Percentiles rank a stretch among this genome's conserved stretches.
These are phyloP conservation scores for Plectosphaerella sp. DNA, from an alignment of 2,329 filamentous ascomycete species.

Conservation along the genomic window DNA sequence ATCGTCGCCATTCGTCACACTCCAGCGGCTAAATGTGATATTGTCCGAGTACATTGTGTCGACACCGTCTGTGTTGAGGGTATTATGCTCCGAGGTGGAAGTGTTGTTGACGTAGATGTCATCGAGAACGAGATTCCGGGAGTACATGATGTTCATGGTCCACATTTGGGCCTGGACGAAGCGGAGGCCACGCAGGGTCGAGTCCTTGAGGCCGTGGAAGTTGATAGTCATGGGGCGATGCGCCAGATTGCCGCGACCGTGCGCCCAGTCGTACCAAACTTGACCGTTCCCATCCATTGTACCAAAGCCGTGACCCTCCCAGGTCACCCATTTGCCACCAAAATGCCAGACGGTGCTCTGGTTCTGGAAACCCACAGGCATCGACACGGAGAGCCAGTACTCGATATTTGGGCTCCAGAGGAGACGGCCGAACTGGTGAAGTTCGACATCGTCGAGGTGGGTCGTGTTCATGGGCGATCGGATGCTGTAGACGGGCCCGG, in stretches of 20 bases:
- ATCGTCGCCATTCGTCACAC: slow-evolving; percentile 48
- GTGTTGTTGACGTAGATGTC: slow-evolving; percentile 51
- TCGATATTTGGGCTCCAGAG: slow-evolving; percentile 39
- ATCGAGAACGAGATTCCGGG: slow-evolving; percentile 38
- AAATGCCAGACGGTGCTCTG: slow-evolving; percentile 50
- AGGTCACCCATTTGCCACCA: slow-evolving; percentile 45
- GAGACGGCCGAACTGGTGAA: slow-evolving; percentile 34
- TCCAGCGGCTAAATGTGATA: slow-evolving; percentile 46
- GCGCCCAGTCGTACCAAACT: slow-evolving; percentile 51
- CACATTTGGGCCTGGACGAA: slow-evolving; percentile 59
- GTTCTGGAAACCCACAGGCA: slow-evolving; percentile 50
- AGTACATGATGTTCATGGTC: slow-evolving; percentile 49
- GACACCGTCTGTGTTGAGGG: slow-evolving; percentile 35
- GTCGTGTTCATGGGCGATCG: slow-evolving; percentile 27
- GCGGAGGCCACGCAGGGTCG: slow-evolving; percentile 39
- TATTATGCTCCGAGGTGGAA: slow-evolving; percentile 22
- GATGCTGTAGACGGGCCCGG: slow-evolving; percentile 28
- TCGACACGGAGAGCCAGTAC: slow-evolving; percentile 48
- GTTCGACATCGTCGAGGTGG: slow-evolving; percentile 29
- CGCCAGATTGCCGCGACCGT: slow-evolving; percentile 37
- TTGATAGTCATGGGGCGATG: slow-evolving; percentile 49
- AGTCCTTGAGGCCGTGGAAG: slow-evolving; percentile 37
- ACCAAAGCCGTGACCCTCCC: slow-evolving; percentile 45
- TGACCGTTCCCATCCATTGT: slow-evolving; percentile 57
- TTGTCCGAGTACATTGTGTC: slow-evolving; percentile 50